Evolutionary conservation across 306 rosid genomes (phyloP).

Genomic region (Vigna hirtella): DNA sequence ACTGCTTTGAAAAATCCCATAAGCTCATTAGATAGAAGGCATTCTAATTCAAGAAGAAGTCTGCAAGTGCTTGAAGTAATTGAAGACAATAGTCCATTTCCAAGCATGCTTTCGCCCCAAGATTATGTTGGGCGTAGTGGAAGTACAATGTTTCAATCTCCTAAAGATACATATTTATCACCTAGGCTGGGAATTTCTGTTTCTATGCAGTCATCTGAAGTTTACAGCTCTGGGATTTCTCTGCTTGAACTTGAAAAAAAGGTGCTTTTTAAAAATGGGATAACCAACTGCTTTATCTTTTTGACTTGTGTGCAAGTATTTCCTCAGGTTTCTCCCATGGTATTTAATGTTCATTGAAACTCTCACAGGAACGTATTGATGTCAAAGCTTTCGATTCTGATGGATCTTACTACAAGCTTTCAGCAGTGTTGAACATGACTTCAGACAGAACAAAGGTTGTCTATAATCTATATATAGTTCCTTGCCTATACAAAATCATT

Average conservation of each 20-base stretch:
- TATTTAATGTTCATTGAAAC: slow-evolving; percentile 46
- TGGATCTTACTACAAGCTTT: slow-evolving; percentile 95
- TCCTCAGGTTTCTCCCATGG: slow-evolving; percentile 30
- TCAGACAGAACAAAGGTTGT: slow-evolving; percentile 95
- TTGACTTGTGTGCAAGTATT: slow-evolving; percentile 24
- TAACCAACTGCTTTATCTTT: slow-evolving; percentile 23
- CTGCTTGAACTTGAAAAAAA: slow-evolving; percentile 92
- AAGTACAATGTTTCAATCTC: slow-evolving; percentile 68
- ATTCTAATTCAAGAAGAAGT: slow-evolving; percentile 64
- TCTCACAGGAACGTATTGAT: slow-evolving; percentile 84
- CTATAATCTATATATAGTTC: slow-evolving; percentile 29
- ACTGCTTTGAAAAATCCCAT: slow-evolving; percentile 73
- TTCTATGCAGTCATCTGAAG: slow-evolving; percentile 72
- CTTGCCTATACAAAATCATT: slow-evolving; percentile 21
- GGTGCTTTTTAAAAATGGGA: slow-evolving; percentile 57
- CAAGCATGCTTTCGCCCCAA: slow-evolving; percentile 97
- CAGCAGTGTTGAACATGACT: slow-evolving; percentile 83
- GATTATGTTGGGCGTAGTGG: slow-evolving; percentile 78
- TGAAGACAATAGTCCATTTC: slow-evolving; percentile 86
- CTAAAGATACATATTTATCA: slow-evolving; percentile 73
- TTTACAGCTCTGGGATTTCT: slow-evolving; percentile 83
- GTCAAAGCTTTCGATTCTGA: slow-evolving; percentile 85
- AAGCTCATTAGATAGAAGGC: slow-evolving; percentile 76
- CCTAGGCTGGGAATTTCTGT: slow-evolving; percentile 91
- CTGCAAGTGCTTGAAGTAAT: slow-evolving; percentile 84